phyloP scores from a whole-genome alignment of 331 rosid genomes.

The Quercus tomentella region DNA sequence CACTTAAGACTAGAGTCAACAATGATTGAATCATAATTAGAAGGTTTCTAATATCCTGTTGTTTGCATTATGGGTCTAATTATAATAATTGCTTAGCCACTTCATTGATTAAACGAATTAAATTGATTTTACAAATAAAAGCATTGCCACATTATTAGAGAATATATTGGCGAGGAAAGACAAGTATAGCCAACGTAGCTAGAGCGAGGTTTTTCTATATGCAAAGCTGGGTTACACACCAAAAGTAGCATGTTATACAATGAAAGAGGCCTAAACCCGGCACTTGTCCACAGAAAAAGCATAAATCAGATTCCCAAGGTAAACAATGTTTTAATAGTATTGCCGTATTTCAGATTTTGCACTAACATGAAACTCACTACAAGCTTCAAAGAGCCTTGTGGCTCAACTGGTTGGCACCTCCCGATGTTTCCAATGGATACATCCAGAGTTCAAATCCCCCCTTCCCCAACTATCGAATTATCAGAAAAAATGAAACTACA shows the following conservation, averaged over 20 bases:
- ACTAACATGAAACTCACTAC: neutral
- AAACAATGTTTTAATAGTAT: neutral
- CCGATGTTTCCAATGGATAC: too few relatives aligned
- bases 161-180: neutral
- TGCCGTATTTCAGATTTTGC: too few relatives aligned
- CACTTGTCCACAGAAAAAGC: neutral
- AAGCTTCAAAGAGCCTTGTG: neutral
- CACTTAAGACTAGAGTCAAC: neutral
- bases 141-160: neutral
- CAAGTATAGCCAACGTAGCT: neutral
- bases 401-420: too few relatives aligned
- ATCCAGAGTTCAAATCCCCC: too few relatives aligned
- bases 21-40: neutral
- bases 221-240: neutral
- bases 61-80: neutral
- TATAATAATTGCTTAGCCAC: neutral
- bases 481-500: neutral
- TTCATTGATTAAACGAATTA: neutral
- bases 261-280: neutral
- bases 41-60: neutral
- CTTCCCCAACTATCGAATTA: too few relatives aligned
- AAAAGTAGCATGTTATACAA: neutral
- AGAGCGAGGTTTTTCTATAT: neutral
- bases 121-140: neutral
- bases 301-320: neutral